Evolutionary conservation across 306 rosid species (phyloP).

Genomic region (Malus sieversii): DNA sequence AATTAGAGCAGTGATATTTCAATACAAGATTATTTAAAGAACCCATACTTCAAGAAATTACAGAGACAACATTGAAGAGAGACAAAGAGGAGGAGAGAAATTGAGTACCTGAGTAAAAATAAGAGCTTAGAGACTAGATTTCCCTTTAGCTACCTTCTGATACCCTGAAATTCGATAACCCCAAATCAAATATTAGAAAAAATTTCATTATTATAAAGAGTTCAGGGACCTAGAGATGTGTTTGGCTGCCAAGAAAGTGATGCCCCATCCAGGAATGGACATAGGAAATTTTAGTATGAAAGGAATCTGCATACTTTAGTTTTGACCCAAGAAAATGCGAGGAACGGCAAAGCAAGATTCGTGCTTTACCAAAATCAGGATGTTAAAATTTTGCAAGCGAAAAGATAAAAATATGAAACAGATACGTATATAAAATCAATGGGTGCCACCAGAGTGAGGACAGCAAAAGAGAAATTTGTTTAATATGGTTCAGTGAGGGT

Average conservation of each 20-base stretch:
- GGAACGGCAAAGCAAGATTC: too few relatives aligned
- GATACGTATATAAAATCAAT: too few relatives aligned
- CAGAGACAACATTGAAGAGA: too few relatives aligned
- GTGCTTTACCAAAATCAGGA: neutral
- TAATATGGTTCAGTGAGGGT: neutral
- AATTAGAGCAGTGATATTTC: neutral
- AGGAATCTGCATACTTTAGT: too few relatives aligned
- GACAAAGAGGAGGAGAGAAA: neutral
- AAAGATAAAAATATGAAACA: too few relatives aligned
- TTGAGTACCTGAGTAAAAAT: conserved; percentile 43
- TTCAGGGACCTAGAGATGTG: too few relatives aligned
- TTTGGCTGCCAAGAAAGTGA: too few relatives aligned
- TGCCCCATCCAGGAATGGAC: neutral
- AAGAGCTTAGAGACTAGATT: conserved; percentile 39
- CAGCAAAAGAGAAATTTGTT: neutral
- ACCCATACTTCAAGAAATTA: neutral
- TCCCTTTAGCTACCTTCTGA: conserved; percentile 75
- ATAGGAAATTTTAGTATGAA: too few relatives aligned
- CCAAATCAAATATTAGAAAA: neutral
- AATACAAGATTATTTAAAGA: neutral
- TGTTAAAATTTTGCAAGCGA: neutral
- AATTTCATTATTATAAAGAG: neutral
- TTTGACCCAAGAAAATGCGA: too few relatives aligned
- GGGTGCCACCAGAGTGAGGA: neutral
- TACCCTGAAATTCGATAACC: conserved; percentile 43